These are phyloP conservation scores for Nigrospora sphaerica DNA, from an alignment of 2,329 filamentous ascomycete genomes.

Conservation along the genomic window DNA sequence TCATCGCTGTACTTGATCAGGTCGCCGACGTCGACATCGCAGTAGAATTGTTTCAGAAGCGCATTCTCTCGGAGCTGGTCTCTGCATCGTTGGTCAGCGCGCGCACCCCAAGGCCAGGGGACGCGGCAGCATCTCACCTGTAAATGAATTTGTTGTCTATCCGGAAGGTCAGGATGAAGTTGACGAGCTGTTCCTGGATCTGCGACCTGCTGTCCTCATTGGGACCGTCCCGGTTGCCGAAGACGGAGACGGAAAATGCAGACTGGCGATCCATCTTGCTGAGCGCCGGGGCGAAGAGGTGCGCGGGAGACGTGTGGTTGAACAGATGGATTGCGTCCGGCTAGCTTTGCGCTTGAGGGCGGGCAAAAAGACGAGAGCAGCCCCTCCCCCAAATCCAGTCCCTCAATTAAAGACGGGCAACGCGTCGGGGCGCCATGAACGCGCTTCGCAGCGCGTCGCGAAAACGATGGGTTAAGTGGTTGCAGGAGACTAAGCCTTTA, in stretches of 20 bases:
- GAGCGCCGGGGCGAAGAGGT: slow-evolving; percentile 1
- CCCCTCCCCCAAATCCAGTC: not conserved
- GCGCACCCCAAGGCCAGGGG: not conserved
- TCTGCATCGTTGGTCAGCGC: slow-evolving; percentile 38
- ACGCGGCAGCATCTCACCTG: slow-evolving; percentile 46
- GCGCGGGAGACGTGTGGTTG: not conserved
- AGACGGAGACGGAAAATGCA: slow-evolving; percentile 78
- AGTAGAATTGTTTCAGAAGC: slow-evolving; percentile 87
- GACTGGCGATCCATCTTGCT: slow-evolving; percentile 76
- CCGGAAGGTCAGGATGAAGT: slow-evolving; percentile 89
- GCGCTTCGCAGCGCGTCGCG: too few species aligned
- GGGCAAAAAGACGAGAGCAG: not conserved
- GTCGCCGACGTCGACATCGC: slow-evolving; percentile 92
- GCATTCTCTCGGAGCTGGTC: slow-evolving; percentile 95
- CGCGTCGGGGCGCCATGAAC: too few species aligned
- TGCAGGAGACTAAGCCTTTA: too few species aligned
- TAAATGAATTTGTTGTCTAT: slow-evolving; percentile 94
- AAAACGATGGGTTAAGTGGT: too few species aligned
- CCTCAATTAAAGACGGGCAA: not conserved
- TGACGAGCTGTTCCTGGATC: slow-evolving; percentile 72
- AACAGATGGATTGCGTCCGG: not conserved
- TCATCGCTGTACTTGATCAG: slow-evolving; percentile 96
- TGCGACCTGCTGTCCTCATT: slow-evolving; percentile 63
- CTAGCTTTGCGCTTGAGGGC: not conserved
- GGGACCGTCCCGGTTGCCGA: slow-evolving; percentile 58